These are phyloP conservation scores for Meira nashicola DNA, from an alignment of 1,284 basidiomycete species.

Conservation along the genomic window DNA sequence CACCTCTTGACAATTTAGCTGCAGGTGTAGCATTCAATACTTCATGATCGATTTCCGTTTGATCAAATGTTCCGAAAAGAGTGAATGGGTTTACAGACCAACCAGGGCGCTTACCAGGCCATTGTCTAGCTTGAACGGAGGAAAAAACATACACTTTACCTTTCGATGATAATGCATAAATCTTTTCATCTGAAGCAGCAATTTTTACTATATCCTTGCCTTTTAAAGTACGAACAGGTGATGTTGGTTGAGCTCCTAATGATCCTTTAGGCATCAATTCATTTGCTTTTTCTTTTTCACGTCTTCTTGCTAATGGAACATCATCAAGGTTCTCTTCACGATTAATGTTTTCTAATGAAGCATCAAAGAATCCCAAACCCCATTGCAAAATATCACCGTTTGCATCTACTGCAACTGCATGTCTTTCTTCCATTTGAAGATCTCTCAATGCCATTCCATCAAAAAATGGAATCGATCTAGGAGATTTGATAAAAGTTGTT, in stretches of 20 bases:
- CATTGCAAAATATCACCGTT: conserved; percentile 63
- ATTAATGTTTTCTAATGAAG: conserved; percentile 15
- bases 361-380: conserved; percentile 50
- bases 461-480: conserved; percentile 41
- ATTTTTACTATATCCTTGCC: conserved; percentile 49
- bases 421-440: conserved; percentile 40
- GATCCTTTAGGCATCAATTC: conserved; percentile 23
- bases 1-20: conserved; percentile 24
- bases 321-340: conserved; percentile 26
- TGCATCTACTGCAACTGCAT: conserved; percentile 53
- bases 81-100: conserved; percentile 32
- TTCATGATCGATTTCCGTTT: conserved; percentile 31
- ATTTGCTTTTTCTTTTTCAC: conserved; percentile 30
- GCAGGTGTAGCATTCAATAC: conserved; percentile 25
- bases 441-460: conserved; percentile 48
- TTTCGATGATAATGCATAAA: conserved; percentile 40
- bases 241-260: conserved; percentile 18
- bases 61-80: conserved; percentile 29
- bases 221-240: conserved; percentile 38
- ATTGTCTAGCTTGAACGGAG: conserved; percentile 26
- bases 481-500: conserved; percentile 31
- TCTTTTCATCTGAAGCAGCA: conserved; percentile 40
- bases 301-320: conserved; percentile 29
- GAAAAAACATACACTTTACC: conserved; percentile 50
- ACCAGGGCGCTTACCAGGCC: conserved; percentile 18